Evolutionary conservation across 805 yeast genomes (phyloP).

Genomic region (Spathaspora hagerdaliae): DNA sequence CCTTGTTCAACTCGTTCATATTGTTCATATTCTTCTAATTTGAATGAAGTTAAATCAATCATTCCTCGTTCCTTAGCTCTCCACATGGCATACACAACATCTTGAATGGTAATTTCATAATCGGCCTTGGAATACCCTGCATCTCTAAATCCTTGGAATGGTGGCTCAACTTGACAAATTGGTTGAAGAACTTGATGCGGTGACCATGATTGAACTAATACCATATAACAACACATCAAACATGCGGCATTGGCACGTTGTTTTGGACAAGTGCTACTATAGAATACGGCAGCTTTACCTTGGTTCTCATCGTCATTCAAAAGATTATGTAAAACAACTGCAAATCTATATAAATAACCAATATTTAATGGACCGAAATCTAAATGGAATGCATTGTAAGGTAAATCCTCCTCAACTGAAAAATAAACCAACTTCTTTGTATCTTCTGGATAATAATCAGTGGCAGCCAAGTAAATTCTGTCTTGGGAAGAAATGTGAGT

Average conservation of each 20-base stretch:
- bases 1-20: constrained; percentile 97
- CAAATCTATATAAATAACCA: constrained; percentile 91
- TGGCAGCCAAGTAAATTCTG: constrained; percentile 87
- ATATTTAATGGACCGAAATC: constrained; percentile 96
- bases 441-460: constrained; percentile 73
- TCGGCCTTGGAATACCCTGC: constrained; percentile 97
- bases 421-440: constrained; percentile 75
- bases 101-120: constrained; percentile 89
- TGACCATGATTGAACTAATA: constrained; percentile 93
- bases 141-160: constrained; percentile 92
- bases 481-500: constrained; percentile 15
- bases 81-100: constrained; percentile 95
- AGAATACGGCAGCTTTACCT: constrained; percentile 86
- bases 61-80: constrained; percentile 91
- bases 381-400: constrained; percentile 90
- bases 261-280: constrained; percentile 76
- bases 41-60: constrained; percentile 80
- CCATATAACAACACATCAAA: constrained; percentile 89
- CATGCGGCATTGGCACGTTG: constrained; percentile 94
- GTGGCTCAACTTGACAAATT: constrained; percentile 84
- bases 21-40: constrained; percentile 89
- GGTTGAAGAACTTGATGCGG: constrained; percentile 98
- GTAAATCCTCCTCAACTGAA: constrained; percentile 88
- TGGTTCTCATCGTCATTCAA: constrained; percentile 80
- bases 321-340: constrained; percentile 88